Base-by-base conservation (phyloP, 306 rosid genomes). In the Medicago ruthenica region DNA sequence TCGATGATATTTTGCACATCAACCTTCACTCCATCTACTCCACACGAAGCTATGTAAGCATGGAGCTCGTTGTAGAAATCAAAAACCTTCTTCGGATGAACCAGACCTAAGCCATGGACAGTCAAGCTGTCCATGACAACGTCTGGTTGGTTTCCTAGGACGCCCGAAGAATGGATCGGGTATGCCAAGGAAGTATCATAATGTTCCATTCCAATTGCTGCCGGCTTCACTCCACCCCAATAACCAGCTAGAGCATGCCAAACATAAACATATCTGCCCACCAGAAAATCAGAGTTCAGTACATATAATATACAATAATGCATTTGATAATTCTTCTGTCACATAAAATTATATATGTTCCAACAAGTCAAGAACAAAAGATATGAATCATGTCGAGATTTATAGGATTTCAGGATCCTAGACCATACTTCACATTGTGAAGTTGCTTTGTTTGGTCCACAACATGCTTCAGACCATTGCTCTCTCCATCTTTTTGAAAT, bases 1-100 rank as follows among this genome's bases (percentile, higher is more conserved):
- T 92, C 99, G 3, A 96, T 90, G 40, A 96, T 92, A 89, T 89
- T 92, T 67, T 96, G 99, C 68, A 96, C 99, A 62, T 96, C 99
- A 74, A 96, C 99, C 85, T 96, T 96, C 16, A 96, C 99, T 3
- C 99, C 99, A 75, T 96, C 98, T 18, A 90, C 92, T 75, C 99
- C 99, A 71, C 98, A 89, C 7, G 97, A 89, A 60, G 96, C 96
- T 73, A 96, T 68, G 86, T 96, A 96, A 34, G 96, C 85, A 74
- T 96, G 98, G 34, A 96, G 99, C 83, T 96, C 99, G 4, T 96
- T 88, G 83, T 92, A 92, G 90, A 96, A 96, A 63, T 89, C 61
- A 63, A 86, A 96, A 62, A 88, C 97, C 75, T 90, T 96, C 84
- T 86, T 90, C 0, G 99, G 99, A 80, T 87, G 96, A 69, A 96